Percentiles rank a stretch among this genome's conserved stretches.
Conservation (phyloP, 441 rosid species). For the California macrophylla region DNA sequence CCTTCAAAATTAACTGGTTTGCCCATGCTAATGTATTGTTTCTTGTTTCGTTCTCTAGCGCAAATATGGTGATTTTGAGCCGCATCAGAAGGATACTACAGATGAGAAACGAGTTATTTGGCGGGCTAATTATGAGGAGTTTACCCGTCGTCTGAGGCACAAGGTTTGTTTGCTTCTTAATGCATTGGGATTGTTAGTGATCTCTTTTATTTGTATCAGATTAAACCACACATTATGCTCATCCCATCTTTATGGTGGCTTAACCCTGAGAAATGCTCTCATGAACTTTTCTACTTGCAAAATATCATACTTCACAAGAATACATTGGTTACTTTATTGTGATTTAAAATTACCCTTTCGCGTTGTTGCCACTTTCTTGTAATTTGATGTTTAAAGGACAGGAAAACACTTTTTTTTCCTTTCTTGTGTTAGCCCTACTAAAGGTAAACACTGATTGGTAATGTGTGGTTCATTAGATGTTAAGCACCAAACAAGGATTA, state of each 20-base stretch:
- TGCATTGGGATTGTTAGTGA: not conserved
- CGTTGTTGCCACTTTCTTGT: not conserved
- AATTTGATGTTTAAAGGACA: not conserved
- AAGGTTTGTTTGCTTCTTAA: constrained; percentile 43
- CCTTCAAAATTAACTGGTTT: constrained; percentile 9
- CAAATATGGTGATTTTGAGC: constrained; percentile 37
- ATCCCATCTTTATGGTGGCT: not conserved
- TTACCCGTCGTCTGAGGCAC: constrained; percentile 56
- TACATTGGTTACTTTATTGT: not conserved
- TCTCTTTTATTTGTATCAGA: not conserved
- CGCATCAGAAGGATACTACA: constrained; percentile 25
- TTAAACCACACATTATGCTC: not conserved
- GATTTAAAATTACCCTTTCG: not conserved
- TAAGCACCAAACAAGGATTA: not conserved
- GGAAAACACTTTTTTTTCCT: not conserved
- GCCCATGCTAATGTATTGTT: constrained; percentile 21
- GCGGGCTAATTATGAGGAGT: constrained; percentile 82
- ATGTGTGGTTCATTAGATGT: not conserved
- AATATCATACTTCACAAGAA: not conserved
- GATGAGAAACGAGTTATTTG: constrained; percentile 42
- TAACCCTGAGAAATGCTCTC: not conserved
- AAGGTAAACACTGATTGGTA: not conserved
- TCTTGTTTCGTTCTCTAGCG: constrained; percentile 34
- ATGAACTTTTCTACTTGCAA: not conserved
- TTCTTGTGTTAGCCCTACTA: not conserved